Evolutionary conservation across 2,329 filamentous ascomycete species (phyloP).

Genomic region (Aspergillus novofumigatus): DNA sequence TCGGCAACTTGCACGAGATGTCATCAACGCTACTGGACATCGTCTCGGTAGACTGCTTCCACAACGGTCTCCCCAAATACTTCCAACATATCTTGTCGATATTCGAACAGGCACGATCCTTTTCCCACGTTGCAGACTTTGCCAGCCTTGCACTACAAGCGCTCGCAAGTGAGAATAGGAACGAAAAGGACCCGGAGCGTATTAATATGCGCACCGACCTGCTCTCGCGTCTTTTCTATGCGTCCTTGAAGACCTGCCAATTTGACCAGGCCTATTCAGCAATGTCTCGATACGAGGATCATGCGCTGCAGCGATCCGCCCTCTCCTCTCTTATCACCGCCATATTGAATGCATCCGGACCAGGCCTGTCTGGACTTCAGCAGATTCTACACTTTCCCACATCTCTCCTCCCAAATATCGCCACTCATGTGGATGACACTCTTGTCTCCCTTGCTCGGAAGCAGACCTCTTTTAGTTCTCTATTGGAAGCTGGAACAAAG

Average conservation of each 20-base stretch:
- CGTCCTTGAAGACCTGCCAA: conserved; percentile 71
- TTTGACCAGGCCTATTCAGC: conserved; percentile 81
- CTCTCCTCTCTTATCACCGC: conserved; percentile 62
- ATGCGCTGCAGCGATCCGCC: conserved; percentile 66
- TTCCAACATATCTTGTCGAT: conserved; percentile 80
- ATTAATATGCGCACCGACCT: conserved; percentile 60
- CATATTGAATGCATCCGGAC: conserved; percentile 38
- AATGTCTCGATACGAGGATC: conserved; percentile 67
- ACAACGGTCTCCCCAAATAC: conserved; percentile 75
- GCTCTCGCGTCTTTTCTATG: conserved; percentile 77
- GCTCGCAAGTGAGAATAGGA: conserved; percentile 30
- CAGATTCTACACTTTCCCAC: conserved; percentile 72
- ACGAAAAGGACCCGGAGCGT: conserved; percentile 35
- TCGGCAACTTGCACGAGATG: conserved; percentile 43
- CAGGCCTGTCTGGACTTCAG: conserved; percentile 46
- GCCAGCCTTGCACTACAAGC: conserved; percentile 70
- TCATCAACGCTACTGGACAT: conserved; percentile 66
- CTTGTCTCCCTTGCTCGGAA: conserved; percentile 68
- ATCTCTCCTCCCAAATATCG: conserved; percentile 57
- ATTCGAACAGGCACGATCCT: conserved; percentile 72
- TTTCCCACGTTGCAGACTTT: conserved; percentile 81
- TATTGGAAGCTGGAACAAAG: conserved; percentile 34
- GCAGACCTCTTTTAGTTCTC: conserved; percentile 57
- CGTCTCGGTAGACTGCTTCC: conserved; percentile 63
- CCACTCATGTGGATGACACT: conserved; percentile 73